A percentile compares a stretch with the other conserved stretches of the same genome.
phyloP scores from a whole-genome alignment of 2,329 filamentous ascomycete species.

The Neofusicoccum parvum region DNA sequence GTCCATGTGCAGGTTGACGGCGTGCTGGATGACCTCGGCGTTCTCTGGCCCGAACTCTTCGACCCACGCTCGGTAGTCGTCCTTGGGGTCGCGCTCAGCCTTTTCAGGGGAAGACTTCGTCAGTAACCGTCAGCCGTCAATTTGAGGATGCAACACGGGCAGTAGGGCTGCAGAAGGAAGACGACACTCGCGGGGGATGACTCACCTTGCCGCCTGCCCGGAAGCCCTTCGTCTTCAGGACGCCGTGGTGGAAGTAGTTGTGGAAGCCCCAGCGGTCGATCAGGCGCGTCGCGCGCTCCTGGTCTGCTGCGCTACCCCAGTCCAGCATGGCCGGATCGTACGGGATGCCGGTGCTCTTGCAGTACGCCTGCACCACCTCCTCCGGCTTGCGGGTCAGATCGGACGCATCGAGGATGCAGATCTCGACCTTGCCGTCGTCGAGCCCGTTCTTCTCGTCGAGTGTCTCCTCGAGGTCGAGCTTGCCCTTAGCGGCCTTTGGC shows the following conservation, averaged over 20 bases:
- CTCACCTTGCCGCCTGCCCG: background rate
- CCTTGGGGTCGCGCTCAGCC: background rate
- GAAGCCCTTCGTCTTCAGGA: background rate
- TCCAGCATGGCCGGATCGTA: slow-evolving; percentile 70
- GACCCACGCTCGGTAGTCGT: background rate
- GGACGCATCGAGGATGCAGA: slow-evolving; percentile 79
- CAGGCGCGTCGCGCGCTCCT: background rate
- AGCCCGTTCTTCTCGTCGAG: background rate
- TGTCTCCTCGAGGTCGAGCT: background rate
- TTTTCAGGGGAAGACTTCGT: background rate
- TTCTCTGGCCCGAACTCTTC: background rate
- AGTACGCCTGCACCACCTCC: slow-evolving; percentile 69
- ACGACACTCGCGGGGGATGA: background rate
- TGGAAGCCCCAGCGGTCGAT: slow-evolving; percentile 3
- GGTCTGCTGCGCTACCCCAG: slow-evolving; percentile 65
- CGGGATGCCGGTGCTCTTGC: slow-evolving; percentile 69
- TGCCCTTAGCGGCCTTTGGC: background rate
- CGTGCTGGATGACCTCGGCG: background rate
- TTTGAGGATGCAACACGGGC: background rate
- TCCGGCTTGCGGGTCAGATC: slow-evolving; percentile 76
- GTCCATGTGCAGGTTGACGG: background rate
- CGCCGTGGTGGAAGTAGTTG: background rate
- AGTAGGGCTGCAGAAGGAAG: no score
- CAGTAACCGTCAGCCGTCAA: background rate
- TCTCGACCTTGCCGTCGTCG: slow-evolving; percentile 28